Evolutionary conservation across 257 asterid genomes (phyloP), one percentile per base, ranked within the genome.

Genomic region (Linaria vulgaris): DNA sequence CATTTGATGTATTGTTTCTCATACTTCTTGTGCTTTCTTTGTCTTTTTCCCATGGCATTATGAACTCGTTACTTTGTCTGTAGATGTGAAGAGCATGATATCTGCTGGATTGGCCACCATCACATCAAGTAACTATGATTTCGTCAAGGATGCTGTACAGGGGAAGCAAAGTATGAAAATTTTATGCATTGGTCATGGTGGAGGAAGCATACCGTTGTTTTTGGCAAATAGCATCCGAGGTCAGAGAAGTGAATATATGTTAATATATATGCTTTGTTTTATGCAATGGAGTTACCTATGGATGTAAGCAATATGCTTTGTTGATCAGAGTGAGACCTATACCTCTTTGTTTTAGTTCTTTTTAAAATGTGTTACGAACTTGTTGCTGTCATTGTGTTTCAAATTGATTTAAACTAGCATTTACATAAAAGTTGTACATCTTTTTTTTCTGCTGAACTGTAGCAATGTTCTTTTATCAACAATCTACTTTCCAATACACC

Each of bases 121-220:
- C 23, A 52, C 86, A 37, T 74, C 85, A 30, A 73, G 85, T 68
- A 77, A 78, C 68, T 76, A 56, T 55, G 85, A 82, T 63, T 75
- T 91, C 20, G 47, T 85, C 47, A 76, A 57, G 74, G 76, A 78
- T 65, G 88, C 96, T 63, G 27, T 85, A 49, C 66, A 54, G 67
- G 96, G 89, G 76, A 78, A 74, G 72, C 83, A 78, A 69, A 68
- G 22, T 27, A 72, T 85, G 85, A 85, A 80, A 22, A 63, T 88
- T 67, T 80, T 90, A 64, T 88, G 97, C 81, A 81, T 90, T 19
- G 97, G 97, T 13, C 97, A 90, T 71, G 97, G 97, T 34, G 97
- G 97, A 71, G 97, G 97, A 72, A 88, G 97, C 83, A 72, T 90
- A 53, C 97, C 97, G 12, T 71, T 90, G 69, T 88, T 82, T 73